Evolutionary conservation across 2,329 filamentous ascomycete genomes (phyloP).

Genomic region (Paramyrothecium roridum): DNA sequence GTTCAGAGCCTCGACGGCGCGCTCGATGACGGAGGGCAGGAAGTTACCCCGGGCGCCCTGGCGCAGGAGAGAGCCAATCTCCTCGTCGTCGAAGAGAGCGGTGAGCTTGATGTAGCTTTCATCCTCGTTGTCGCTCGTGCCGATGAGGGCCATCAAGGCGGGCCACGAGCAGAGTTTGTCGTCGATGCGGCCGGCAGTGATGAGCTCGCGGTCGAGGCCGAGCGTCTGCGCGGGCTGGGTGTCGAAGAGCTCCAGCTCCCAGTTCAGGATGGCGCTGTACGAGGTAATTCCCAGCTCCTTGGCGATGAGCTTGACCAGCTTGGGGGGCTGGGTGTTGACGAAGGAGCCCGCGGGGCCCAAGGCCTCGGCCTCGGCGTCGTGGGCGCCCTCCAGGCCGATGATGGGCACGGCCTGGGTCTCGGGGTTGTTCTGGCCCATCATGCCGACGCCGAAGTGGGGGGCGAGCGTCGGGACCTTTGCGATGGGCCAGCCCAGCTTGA

Average conservation of each 20-base stretch:
- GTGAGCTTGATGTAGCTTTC: conserved; percentile 81
- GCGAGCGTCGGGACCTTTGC: conserved; percentile 89
- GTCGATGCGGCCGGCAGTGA: conserved; percentile 92
- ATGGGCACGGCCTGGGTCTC: conserved; percentile 96
- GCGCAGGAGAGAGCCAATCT: conserved; percentile 86
- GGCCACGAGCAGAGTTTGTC: conserved; percentile 97
- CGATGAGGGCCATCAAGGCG: conserved; percentile 78
- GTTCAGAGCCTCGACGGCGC: conserved; percentile 69
- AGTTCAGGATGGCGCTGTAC: conserved; percentile 78
- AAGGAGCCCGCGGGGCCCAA: conserved; percentile 71
- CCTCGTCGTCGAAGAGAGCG: conserved; percentile 95
- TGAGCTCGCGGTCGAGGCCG: conserved; percentile 87
- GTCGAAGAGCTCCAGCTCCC: conserved; percentile 96
- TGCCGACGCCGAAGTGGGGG: conserved; percentile 83
- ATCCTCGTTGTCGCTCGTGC: conserved; percentile 52
- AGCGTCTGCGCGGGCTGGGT: conserved; percentile 79
- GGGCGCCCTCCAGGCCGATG: conserved; percentile 77
- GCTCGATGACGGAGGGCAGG: conserved; percentile 75
- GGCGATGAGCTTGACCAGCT: conserved; percentile 79
- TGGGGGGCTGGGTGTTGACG: conserved; percentile 76
- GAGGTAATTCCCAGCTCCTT: conserved; percentile 70
- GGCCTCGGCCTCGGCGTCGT: conserved; percentile 29
- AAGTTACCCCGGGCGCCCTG: conserved; percentile 92
- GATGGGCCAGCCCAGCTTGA: conserved; percentile 93
- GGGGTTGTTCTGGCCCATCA: conserved; percentile 66